Evolutionary conservation across 1,284 basidiomycete species (phyloP).

Genomic region (Puccinia novopanici): DNA sequence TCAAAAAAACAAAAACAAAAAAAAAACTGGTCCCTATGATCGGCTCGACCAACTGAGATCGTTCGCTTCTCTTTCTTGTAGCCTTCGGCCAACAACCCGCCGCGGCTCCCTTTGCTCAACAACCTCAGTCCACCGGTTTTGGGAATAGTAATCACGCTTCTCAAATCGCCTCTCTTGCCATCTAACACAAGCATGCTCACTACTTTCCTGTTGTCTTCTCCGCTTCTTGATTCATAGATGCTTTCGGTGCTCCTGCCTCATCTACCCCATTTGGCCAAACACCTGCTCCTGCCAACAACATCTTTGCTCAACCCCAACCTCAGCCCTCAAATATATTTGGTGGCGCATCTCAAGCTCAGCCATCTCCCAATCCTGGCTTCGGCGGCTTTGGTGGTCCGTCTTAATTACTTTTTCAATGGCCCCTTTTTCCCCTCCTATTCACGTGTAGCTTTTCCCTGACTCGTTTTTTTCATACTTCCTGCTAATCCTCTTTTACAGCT

Average conservation of each 20-base stretch:
- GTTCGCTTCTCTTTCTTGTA: not conserved
- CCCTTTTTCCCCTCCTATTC: not conserved
- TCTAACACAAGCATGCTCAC: not conserved
- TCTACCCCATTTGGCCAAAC: slow-evolving; percentile 36
- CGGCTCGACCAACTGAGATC: not conserved
- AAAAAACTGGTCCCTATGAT: not conserved
- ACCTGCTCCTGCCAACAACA: slow-evolving; percentile 35
- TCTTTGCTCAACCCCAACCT: slow-evolving; percentile 48
- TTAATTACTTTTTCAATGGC: not conserved
- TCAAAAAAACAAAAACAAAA: not conserved
- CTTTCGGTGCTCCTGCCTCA: slow-evolving; percentile 36
- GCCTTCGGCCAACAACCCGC: slow-evolving; percentile 43
- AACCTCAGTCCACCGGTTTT: slow-evolving; percentile 43
- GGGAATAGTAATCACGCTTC: slow-evolving; percentile 32
- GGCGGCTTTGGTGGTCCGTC: slow-evolving; percentile 46
- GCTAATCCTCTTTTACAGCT: not conserved
- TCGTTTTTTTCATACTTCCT: not conserved
- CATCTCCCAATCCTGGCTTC: slow-evolving; percentile 39
- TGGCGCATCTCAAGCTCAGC: slow-evolving; percentile 39
- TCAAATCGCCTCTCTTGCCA: not conserved
- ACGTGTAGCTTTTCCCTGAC: not conserved
- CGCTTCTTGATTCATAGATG: slow-evolving; percentile 3
- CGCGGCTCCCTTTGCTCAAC: slow-evolving; percentile 26
- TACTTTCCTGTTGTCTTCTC: too few species aligned
- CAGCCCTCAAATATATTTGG: slow-evolving; percentile 44